phyloP scores from a whole-genome alignment of 495 filamentous ascomycete species.

The Hyaloscypha bicolor region DNA sequence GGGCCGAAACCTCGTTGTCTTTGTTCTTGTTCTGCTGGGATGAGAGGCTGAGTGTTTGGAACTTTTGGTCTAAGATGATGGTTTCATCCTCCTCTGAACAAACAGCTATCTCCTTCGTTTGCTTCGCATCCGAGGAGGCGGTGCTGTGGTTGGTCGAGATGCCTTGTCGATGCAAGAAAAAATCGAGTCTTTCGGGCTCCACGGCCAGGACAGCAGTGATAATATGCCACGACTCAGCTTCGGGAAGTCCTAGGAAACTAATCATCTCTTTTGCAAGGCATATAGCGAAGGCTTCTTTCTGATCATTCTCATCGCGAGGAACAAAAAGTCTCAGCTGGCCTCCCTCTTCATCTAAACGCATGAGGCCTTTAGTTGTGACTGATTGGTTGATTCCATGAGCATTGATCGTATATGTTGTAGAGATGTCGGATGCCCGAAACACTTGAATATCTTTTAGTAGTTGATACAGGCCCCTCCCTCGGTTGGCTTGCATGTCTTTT shows the following conservation, averaged over 20 bases:
- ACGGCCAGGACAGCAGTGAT: slow-evolving; percentile 8
- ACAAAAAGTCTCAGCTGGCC: slow-evolving; percentile 6
- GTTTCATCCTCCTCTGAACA: not conserved
- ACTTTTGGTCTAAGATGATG: slow-evolving; percentile 3
- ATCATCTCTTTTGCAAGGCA: slow-evolving; percentile 3
- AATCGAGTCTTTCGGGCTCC: slow-evolving; percentile 5
- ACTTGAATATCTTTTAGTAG: slow-evolving; percentile 5
- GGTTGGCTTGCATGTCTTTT: slow-evolving; percentile 3
- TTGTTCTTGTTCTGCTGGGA: slow-evolving; percentile 2
- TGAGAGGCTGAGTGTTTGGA: slow-evolving; percentile 5
- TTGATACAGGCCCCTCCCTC: slow-evolving; percentile 1
- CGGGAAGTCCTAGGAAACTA: slow-evolving; percentile 1
- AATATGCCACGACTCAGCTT: slow-evolving; percentile 7
- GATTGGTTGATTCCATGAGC: slow-evolving; percentile 4
- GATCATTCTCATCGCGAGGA: slow-evolving; percentile 4
- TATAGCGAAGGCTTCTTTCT: slow-evolving; percentile 7
- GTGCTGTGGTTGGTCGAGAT: slow-evolving; percentile 3
- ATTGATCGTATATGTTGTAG: slow-evolving; percentile 9
- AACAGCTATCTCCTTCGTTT: not conserved
- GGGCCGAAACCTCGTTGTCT: not conserved
- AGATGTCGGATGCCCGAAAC: slow-evolving; percentile 8
- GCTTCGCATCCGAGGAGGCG: slow-evolving; percentile 1
- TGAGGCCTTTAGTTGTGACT: slow-evolving; percentile 6
- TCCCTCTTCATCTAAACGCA: slow-evolving; percentile 6
- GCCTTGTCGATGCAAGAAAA: slow-evolving; percentile 7